phyloP scores from a whole-genome alignment of 805 yeast genomes.

The Sungouiozyma ichnusensis region DNA sequence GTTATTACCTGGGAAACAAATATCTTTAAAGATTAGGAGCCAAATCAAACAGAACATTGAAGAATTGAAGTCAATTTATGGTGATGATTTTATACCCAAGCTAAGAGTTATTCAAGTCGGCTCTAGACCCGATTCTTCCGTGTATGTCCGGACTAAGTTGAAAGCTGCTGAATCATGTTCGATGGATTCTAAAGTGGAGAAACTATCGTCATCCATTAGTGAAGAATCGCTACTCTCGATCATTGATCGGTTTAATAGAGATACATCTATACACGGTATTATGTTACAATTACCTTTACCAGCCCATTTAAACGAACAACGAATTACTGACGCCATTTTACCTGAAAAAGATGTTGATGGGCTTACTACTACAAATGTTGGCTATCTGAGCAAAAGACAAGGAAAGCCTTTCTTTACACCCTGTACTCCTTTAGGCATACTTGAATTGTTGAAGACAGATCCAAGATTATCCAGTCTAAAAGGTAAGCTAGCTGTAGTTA shows the following conservation, averaged over 20 bases:
- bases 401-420: conserved; percentile 67
- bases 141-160: conserved; percentile 70
- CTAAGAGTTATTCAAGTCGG: conserved; percentile 72
- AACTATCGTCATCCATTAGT: conserved; percentile 44
- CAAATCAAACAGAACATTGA: conserved; percentile 32
- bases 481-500: conserved; percentile 71
- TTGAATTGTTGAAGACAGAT: conserved; percentile 50
- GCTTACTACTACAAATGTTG: conserved; percentile 66
- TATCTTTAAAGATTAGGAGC: conserved; percentile 37
- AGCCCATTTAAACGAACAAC: conserved; percentile 53
- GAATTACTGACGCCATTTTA: conserved; percentile 54
- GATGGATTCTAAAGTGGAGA: conserved; percentile 49
- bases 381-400: conserved; percentile 63
- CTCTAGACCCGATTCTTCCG: conserved; percentile 65
- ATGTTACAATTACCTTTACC: conserved; percentile 75
- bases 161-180: conserved; percentile 68
- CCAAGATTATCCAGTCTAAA: conserved; percentile 25
- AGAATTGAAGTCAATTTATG: conserved; percentile 22
- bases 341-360: conserved; percentile 76
- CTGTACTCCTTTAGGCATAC: conserved; percentile 76
- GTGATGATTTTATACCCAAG: conserved; percentile 51
- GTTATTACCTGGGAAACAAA: conserved; percentile 37
- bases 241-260: conserved; percentile 48
- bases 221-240: conserved; percentile 45
- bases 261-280: conserved; percentile 55